Conservation (phyloP, 176 grass and related monocot species). For the Zea luxurians region DNA sequence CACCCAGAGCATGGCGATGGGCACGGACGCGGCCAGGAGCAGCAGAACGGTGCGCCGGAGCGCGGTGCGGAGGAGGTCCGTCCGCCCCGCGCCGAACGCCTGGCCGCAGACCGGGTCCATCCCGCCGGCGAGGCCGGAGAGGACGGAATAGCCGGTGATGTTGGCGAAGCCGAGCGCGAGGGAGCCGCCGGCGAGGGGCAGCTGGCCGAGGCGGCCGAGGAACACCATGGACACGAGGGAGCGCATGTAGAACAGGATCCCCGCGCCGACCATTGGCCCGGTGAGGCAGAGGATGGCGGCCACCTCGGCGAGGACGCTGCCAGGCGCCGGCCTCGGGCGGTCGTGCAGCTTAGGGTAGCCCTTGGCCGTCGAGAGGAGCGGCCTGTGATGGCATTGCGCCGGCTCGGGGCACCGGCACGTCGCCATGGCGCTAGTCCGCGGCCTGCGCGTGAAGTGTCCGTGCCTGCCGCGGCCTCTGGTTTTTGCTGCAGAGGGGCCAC, state of each 20-base stretch:
- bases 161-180: slow-evolving; percentile 89
- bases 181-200: slow-evolving; percentile 76
- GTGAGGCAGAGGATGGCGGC: slow-evolving; percentile 63
- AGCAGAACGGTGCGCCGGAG: slow-evolving; percentile 71
- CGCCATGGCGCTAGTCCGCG: slow-evolving; percentile 30
- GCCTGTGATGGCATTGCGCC: slow-evolving; percentile 48
- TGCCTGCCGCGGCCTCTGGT: slow-evolving; percentile 31
- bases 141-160: slow-evolving; percentile 91
- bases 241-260: slow-evolving; percentile 69
- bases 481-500: slow-evolving; percentile 35
- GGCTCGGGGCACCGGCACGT: slow-evolving; percentile 41
- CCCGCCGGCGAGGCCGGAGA: slow-evolving; percentile 81
- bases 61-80: slow-evolving; percentile 52
- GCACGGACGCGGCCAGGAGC: slow-evolving; percentile 59
- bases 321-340: background rate
- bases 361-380: slow-evolving; percentile 20
- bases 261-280: slow-evolving; percentile 63
- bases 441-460: slow-evolving; percentile 20
- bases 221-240: slow-evolving; percentile 89
- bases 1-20: slow-evolving; percentile 62
- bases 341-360: slow-evolving; percentile 43
- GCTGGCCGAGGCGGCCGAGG: slow-evolving; percentile 72
- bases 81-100: slow-evolving; percentile 73
- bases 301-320: slow-evolving; percentile 46
- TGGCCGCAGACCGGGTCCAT: slow-evolving; percentile 91